Evolutionary conservation across 2,329 filamentous ascomycete species (phyloP), one percentile per base, ranked within the genome.

Genomic region (Colletotrichum phormii): DNA sequence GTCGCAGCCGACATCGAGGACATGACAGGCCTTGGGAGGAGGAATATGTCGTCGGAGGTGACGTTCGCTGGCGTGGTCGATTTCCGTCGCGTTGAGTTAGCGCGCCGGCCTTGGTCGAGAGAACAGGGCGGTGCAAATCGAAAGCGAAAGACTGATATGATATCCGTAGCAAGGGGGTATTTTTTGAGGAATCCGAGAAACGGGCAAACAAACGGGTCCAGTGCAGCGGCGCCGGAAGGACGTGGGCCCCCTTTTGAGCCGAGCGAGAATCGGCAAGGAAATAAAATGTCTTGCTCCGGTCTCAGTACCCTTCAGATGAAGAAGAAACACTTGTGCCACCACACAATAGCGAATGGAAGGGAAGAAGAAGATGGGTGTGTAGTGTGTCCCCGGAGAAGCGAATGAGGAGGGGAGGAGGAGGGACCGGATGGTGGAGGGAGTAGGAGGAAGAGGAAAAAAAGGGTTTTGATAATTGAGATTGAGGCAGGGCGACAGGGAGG

Each of bases 181-280:
- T 62, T 62, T 24, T 58, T n/a, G 63, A 72, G 62, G 67, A 72
- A 72, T 65, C 66, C 46, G 66, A 72, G 64, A 58, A 55, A 49
- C 42, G 42, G 42, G 18, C 42, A 49, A 22, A 67, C 60, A 37
- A 24, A 57, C 26, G 64, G 64, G 64, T 35, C n/a, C 31, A 46
- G 58, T 49, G 15, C 18, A 62, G 70, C 59, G 65, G 59, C 53
- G 35, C 53, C 53, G 57, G 64, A 54, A 24, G 46, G 64, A 46
- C 22, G 49, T n/a, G 15, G 29, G 29, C 46, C 61, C 60, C 71
- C 49, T 72, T 63, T 64, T 54, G 54, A 64, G 60, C 63, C 31
- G 70, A 49, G 54, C 46, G 42, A 51, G 33, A 24, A 54, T 63
- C 29, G 61, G 31, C 18, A 33, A 22, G 15, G 54, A 57, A 49